These are phyloP conservation scores for Cercis canadensis DNA, from an alignment of 306 rosid species.

Conservation along the genomic window DNA sequence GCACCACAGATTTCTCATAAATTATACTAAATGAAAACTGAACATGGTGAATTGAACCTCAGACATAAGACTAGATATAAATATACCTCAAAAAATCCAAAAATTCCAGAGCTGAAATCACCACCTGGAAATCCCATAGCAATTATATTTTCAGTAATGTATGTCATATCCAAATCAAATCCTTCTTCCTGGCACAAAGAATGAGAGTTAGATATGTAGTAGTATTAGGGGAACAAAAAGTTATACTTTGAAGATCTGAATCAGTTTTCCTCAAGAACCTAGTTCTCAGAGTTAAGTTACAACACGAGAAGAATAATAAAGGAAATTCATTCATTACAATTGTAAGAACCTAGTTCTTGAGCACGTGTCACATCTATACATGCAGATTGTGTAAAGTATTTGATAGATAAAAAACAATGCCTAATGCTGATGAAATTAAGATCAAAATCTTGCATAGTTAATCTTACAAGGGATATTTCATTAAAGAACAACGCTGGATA, in stretches of 20 bases:
- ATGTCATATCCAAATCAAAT: conserved; percentile 90
- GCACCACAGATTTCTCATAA: conserved; percentile 49
- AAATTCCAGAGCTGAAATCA: conserved; percentile 84
- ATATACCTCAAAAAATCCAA: conserved; percentile 88
- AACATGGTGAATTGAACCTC: conserved; percentile 33
- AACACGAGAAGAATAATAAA: too few relatives aligned
- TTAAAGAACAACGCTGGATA: background rate
- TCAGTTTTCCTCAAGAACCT: conserved; percentile 24
- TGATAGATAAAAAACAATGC: background rate
- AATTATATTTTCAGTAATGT: conserved; percentile 87
- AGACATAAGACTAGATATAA: conserved; percentile 27
- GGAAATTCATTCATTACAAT: conserved; percentile 3
- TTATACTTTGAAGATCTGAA: conserved; percentile 8
- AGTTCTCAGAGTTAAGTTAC: conserved; percentile 1
- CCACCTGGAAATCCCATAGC: conserved; percentile 98
- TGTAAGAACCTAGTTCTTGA: background rate
- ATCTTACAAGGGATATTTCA: background rate
- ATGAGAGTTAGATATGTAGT: conserved; percentile 14
- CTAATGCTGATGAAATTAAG: conserved; percentile 2
- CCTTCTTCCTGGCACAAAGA: conserved; percentile 73
- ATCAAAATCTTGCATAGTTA: conserved; percentile 12
- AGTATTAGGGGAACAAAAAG: conserved; percentile 2
- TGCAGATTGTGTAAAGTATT: conserved; percentile 8
- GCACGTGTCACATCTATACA: background rate
- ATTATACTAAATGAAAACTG: conserved; percentile 34